Evolutionary conservation across 78 protist genomes (phyloP).

Genomic region (Dictyostelium brefeldianum): DNA sequence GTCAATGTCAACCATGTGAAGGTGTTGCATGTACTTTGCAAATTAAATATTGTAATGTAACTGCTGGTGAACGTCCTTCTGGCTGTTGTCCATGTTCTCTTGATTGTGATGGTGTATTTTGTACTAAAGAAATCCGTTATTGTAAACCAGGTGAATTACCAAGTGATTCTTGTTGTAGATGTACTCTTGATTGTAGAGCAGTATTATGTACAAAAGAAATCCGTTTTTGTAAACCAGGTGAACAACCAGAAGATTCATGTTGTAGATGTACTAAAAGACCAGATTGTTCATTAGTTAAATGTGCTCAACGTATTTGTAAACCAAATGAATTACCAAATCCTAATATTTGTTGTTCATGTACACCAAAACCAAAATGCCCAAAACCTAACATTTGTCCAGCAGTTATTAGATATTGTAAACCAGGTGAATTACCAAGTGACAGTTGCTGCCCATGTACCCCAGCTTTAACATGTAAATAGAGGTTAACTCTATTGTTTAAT

Average conservation of each 20-base stretch:
- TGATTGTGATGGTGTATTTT: neutral
- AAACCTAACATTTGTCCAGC: neutral
- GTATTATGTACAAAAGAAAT: neutral
- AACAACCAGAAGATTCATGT: neutral
- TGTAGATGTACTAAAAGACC: too few relatives aligned
- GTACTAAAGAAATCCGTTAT: neutral
- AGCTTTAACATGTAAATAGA: neutral
- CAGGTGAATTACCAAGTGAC: neutral
- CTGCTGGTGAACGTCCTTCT: neutral
- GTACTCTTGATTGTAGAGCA: too few relatives aligned
- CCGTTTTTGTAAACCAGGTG: constrained; percentile 10
- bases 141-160: neutral
- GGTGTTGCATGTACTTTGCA: neutral
- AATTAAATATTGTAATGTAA: neutral
- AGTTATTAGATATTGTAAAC: neutral
- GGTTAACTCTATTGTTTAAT: too few relatives aligned
- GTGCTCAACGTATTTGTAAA: neutral
- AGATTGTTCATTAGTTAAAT: neutral
- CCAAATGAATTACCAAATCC: too few relatives aligned
- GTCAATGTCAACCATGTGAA: neutral
- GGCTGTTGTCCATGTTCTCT: neutral
- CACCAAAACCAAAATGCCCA: too few relatives aligned
- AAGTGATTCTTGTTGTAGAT: neutral
- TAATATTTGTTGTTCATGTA: too few relatives aligned
- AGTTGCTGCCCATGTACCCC: neutral